Evolutionary conservation across 2,329 filamentous ascomycete species (phyloP).

Genomic region (Alternaria hordeiaustralica): DNA sequence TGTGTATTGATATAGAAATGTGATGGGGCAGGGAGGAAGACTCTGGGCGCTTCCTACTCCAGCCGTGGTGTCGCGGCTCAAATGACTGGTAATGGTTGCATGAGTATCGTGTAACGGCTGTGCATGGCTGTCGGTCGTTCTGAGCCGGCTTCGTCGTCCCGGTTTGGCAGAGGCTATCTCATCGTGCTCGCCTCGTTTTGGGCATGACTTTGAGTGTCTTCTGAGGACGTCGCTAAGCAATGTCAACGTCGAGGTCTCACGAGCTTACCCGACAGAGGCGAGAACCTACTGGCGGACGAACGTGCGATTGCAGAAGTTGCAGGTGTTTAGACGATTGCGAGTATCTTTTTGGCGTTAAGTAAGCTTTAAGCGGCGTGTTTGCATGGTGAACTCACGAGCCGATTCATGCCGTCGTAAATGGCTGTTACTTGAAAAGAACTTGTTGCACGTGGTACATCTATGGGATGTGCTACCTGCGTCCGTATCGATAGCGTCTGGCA

Average conservation of each 20-base stretch:
- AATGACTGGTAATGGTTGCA: not conserved
- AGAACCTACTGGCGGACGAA: not conserved
- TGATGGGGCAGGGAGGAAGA: not conserved
- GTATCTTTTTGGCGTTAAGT: not conserved
- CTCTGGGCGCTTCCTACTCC: not conserved
- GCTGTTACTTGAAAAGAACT: not conserved
- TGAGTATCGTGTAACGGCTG: not conserved
- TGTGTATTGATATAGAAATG: slow-evolving; percentile 19
- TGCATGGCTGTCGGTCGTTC: not conserved
- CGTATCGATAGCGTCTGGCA: not conserved
- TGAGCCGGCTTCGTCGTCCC: not conserved
- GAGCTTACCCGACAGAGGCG: not conserved
- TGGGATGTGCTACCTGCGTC: not conserved
- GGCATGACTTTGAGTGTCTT: slow-evolving; percentile 7
- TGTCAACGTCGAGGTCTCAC: not conserved
- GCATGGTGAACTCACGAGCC: not conserved
- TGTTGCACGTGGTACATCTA: not conserved
- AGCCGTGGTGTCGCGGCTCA: not conserved
- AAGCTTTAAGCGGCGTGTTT: no score
- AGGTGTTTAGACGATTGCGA: not conserved
- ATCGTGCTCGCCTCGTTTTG: slow-evolving; percentile 1
- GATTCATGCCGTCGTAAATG: not conserved
- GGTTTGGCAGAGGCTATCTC: not conserved
- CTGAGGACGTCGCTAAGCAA: slow-evolving; percentile 2
- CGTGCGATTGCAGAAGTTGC: not conserved